Evolutionary conservation across 2,329 filamentous ascomycete species (phyloP), one percentile per base, ranked within the genome.

Genomic region (Cytospora piceae): DNA sequence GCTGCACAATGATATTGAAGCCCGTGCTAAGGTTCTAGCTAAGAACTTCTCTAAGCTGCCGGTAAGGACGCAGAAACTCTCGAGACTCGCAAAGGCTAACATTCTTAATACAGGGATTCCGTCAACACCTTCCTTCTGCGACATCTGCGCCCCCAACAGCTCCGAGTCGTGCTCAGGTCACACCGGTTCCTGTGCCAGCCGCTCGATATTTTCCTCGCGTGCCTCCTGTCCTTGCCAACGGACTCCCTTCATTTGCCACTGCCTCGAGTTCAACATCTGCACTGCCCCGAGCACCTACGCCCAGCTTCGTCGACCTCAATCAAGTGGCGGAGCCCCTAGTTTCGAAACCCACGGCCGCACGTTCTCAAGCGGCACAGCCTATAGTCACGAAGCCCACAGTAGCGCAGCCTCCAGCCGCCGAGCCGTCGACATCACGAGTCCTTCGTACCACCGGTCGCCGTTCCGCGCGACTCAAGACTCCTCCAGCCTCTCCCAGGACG

Each of bases 401-500:
- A 7, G 3, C 27, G 27, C 39, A 27, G 8, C 27, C 22, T 24
- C 27, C 32, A 58, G n/a, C 27, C 32, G 14, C 63, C 24, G 56
- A 29, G n/a, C 27, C 59, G 15, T 24, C 46, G n/a, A 29, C 11
- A 5, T 11, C 31, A 31, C 58, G n/a, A 24, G 46, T 49, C 46
- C 46, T 49, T 12, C 46, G n/a, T 49, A 49, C 46, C 12, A 22
- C 8, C n/a, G 46, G 11, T 24, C 9, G n/a, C 46, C n/a, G 3
- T 49, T 14, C 46, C n/a, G 46, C n/a, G 22, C n/a, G n/a, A 24
- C 9, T 34, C 64, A 42, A 27, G 17, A 63, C 64, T 46, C 53
- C 64, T 27, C 54, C 59, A 14, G 75, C 31, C 71, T 80, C 17
- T 68, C 71, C 61, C 60, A 62, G 15, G 72, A 71, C 0, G 61